These are phyloP conservation scores for Pythium phragmiticola DNA, from an alignment of 352 stramenopile genomes.

Conservation along the genomic window DNA sequence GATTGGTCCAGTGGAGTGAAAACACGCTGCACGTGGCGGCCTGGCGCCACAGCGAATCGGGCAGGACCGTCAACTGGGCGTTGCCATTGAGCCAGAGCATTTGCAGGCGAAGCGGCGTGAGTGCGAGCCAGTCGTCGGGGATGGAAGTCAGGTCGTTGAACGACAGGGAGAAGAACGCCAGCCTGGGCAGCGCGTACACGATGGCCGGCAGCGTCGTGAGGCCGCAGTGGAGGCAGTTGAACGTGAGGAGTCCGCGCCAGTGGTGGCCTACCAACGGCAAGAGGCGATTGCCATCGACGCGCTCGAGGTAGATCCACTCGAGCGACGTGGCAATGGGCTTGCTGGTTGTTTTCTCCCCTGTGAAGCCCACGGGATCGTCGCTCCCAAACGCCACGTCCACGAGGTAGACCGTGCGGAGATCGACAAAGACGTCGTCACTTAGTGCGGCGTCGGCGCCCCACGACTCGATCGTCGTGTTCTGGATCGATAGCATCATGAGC, in stretches of 20 bases:
- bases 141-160: conserved; percentile 9
- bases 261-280: background rate
- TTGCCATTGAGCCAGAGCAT: conserved; percentile 11
- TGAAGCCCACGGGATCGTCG: background rate
- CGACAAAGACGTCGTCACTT: background rate
- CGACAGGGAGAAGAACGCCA: background rate
- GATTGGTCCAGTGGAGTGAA: background rate
- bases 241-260: conserved; percentile 1
- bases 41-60: conserved; percentile 6
- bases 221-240: conserved; percentile 7
- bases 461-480: background rate
- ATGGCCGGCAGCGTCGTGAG: background rate
- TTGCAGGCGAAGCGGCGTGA: background rate
- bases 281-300: background rate
- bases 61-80: background rate
- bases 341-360: background rate
- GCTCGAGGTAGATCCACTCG: conserved; percentile 17
- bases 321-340: background rate
- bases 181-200: background rate
- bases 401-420: background rate
- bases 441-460: conserved; percentile 2
- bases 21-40: background rate
- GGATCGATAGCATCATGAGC: conserved; percentile 6
- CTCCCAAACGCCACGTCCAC: background rate
- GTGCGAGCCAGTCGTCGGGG: background rate